Conservation (phyloP, 345 rosid genomes). For the Aquilaria sinensis region DNA sequence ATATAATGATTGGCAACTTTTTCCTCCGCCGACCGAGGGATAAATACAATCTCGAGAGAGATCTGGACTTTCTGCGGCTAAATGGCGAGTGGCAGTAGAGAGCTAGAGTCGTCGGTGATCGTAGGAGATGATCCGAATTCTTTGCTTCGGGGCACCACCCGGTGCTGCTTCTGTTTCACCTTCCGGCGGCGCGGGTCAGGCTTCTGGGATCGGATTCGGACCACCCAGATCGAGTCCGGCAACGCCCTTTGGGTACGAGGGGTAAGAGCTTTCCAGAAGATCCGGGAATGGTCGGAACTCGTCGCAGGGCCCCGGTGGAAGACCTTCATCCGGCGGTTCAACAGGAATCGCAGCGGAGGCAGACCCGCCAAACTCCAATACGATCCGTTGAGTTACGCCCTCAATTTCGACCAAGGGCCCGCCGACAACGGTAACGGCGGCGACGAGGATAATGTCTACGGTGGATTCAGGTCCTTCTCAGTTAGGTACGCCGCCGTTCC, state of each 20-base stretch:
- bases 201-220: conserved; percentile 51
- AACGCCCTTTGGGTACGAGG: conserved; percentile 53
- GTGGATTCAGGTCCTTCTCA: conserved; percentile 49
- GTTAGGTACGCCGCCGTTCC: conserved; percentile 57
- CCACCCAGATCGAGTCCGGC: conserved; percentile 16
- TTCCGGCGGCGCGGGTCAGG: conserved; percentile 33
- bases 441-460: conserved; percentile 24
- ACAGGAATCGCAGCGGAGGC: conserved; percentile 33
- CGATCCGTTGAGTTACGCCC: conserved; percentile 79
- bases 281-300: conserved; percentile 94
- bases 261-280: conserved; percentile 34
- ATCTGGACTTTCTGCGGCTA: no score
- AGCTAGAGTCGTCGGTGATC: background rate
- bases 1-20: no score
- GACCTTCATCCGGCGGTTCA: conserved; percentile 85
- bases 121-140: conserved; percentile 3
- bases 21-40: no score
- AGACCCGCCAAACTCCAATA: conserved; percentile 62
- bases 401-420: conserved; percentile 73
- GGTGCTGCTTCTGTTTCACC: conserved; percentile 43
- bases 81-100: no score
- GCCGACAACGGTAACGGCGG: conserved; percentile 21
- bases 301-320: conserved; percentile 98
- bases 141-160: conserved; percentile 7
- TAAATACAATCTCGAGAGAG: no score